These are phyloP conservation scores for Hippophae tibetana DNA, from an alignment of 306 rosid species.

Conservation along the genomic window DNA sequence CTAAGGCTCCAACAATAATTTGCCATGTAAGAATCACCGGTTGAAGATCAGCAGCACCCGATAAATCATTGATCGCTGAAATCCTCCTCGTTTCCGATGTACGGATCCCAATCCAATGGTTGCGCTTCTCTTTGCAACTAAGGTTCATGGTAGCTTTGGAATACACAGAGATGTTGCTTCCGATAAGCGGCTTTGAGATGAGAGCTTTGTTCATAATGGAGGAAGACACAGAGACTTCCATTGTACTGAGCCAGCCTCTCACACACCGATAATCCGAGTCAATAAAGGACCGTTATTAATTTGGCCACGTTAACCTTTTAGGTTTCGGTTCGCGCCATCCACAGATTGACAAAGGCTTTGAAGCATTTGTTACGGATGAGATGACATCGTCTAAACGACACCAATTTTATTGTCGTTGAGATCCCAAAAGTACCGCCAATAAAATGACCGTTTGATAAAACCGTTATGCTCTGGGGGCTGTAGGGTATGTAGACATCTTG, in stretches of 20 bases:
- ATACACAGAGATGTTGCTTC: slow-evolving; percentile 1
- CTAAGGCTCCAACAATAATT: slow-evolving; percentile 37
- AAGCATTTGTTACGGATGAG: no score
- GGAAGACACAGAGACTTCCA: slow-evolving; percentile 34
- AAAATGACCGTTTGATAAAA: no score
- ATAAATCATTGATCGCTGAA: slow-evolving; percentile 18
- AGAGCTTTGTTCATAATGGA: slow-evolving; percentile 14
- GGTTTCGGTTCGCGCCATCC: slow-evolving; percentile 30
- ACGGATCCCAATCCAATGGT: slow-evolving; percentile 7
- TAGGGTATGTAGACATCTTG: no score
- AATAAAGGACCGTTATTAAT: slow-evolving; percentile 4
- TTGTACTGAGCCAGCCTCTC: slow-evolving; percentile 3
- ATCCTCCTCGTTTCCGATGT: slow-evolving; percentile 12
- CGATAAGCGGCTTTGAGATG: slow-evolving; percentile 5
- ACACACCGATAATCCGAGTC: no score
- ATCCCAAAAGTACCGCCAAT: no score
- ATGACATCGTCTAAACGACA: no score
- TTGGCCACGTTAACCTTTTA: slow-evolving; percentile 27
- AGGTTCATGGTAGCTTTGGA: slow-evolving; percentile 1
- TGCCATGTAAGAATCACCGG: slow-evolving; percentile 35
- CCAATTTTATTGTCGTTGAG: no score
- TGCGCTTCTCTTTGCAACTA: neutral
- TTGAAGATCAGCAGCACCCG: slow-evolving; percentile 14
- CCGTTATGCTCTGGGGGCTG: no score
- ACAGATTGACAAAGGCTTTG: slow-evolving; percentile 5